Base-by-base conservation (phyloP, 2,329 filamentous ascomycete species). In the Colletotrichum orchidophilum region DNA sequence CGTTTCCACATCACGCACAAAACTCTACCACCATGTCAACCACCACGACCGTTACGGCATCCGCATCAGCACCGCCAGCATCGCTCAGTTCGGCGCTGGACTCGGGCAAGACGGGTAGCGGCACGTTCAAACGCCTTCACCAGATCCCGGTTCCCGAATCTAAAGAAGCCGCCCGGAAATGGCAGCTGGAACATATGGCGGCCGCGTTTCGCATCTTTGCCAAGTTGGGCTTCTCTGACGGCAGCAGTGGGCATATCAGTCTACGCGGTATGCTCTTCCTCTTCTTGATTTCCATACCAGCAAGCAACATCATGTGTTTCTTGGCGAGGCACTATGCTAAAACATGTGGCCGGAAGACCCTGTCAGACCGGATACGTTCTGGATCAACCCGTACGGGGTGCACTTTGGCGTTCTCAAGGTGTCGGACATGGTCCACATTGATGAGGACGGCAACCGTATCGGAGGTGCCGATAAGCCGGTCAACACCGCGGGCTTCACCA, bases 401-500 rank as follows among this genome's bases (percentile, higher is more conserved):
- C 90, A 93, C 77, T 94, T 93, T 76, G 91, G 86, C 5, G 80
- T 91, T 71, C 83, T 93, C 60, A 89, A 87, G 72, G 89, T 90
- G 0, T 87, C 85, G 1, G 91, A 93, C 77, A 90, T 93, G 87
- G 88, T 93, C 58, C 86, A 91, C 53, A 85, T 93, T 2, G 87
- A 93, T 73, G 80, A 82, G 60, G 73, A 80, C 1, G 92, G 91
- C 5, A 86, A 88, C 33, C 85, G 90, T 3, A 85, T 92, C 2
- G 90, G 89, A 21, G 91, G 90, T 11, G 70, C 66, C 24, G 77
- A 76, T 0, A 91, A 91, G 74, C 88, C 90, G 2, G 88, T 90
- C 12, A 93, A 93, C 77, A 87, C 88, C 2, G 91, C 91, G 0
- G 91, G 91, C 1, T 93, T 93, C 77, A 80, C 92, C 71, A 93